Conservation (phyloP, 495 filamentous ascomycete species). For the Penicillium verhagenii region DNA sequence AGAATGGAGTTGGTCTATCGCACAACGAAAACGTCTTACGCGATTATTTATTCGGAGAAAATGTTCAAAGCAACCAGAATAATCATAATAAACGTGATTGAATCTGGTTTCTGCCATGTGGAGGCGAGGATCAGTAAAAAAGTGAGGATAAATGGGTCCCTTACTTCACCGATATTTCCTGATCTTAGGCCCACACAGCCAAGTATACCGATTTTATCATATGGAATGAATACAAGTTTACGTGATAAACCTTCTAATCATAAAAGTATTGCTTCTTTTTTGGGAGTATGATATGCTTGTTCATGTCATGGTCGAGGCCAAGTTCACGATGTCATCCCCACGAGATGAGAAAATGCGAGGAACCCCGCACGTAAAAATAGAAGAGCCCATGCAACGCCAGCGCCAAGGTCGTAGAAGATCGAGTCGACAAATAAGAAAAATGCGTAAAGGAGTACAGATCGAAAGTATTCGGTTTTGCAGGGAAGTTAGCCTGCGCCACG, state of each 20-base stretch:
- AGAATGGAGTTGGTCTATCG: not conserved
- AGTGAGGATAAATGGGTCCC: not conserved
- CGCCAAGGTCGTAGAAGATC: not conserved
- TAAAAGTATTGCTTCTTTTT: slow-evolving; percentile 6
- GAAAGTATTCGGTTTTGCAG: not conserved
- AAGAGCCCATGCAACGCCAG: not conserved
- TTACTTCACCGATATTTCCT: not conserved
- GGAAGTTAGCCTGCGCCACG: slow-evolving; percentile 55
- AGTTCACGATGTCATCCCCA: slow-evolving; percentile 6
- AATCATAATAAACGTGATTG: not conserved
- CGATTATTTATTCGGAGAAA: not conserved
- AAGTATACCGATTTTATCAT: not conserved
- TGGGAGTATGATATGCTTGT: slow-evolving; percentile 16
- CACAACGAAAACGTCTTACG: not conserved
- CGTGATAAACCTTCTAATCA: not conserved
- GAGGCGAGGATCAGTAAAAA: slow-evolving; percentile 15
- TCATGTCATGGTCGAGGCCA: slow-evolving; percentile 6
- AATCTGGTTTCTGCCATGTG: not conserved
- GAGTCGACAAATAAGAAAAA: not conserved
- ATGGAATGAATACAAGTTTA: not conserved
- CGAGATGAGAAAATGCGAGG: slow-evolving; percentile 1
- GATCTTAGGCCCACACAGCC: not conserved
- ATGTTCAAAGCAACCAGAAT: not conserved
- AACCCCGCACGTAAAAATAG: not conserved
- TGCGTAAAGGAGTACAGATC: not conserved